A percentile compares a stretch with the other conserved stretches of the same genome.
These are phyloP conservation scores for Oropetium thomaeum DNA, from an alignment of 176 grass and related monocot species.

Conservation along the genomic window DNA sequence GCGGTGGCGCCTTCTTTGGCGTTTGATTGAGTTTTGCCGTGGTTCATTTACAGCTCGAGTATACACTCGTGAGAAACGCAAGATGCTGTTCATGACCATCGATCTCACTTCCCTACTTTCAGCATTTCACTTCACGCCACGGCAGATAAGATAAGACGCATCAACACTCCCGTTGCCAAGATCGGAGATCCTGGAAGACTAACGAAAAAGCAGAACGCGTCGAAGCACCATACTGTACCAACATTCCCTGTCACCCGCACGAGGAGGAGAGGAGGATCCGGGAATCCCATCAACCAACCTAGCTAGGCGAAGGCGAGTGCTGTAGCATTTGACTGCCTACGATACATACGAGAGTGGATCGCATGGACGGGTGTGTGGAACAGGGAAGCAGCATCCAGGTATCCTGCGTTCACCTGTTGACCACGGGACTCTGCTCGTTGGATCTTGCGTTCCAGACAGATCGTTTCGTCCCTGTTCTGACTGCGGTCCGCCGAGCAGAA, in stretches of 20 bases:
- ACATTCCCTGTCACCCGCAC: neutral
- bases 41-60: neutral
- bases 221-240: neutral
- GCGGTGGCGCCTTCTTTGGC: neutral
- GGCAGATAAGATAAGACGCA: neutral
- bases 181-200: neutral
- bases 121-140: neutral
- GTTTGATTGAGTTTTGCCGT: neutral
- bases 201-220: neutral
- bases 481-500: neutral
- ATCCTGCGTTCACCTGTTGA: constrained; percentile 25
- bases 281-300: neutral
- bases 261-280: neutral
- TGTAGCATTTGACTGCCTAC: constrained; percentile 8
- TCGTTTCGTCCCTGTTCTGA: neutral
- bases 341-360: no score
- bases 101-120: no score
- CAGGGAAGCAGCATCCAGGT: neutral
- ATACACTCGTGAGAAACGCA: no score
- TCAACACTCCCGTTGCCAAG: neutral
- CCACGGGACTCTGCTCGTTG: neutral
- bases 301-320: neutral
- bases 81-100: neutral
- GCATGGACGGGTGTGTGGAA: neutral
- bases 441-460: neutral